Conservation (phyloP, 129 eudicot genomes). For the Cynara cardunculus region DNA sequence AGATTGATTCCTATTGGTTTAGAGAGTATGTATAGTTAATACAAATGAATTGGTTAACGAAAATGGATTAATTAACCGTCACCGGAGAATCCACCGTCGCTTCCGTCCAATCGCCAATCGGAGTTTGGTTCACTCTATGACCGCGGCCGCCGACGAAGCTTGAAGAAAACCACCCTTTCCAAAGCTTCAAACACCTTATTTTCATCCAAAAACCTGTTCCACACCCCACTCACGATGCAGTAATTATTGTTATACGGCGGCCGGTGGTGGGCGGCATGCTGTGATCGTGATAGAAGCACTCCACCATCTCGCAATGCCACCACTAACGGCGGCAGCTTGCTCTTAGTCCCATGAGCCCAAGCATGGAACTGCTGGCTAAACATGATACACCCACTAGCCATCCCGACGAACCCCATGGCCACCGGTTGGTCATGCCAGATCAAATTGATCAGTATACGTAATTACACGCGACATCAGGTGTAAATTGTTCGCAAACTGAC, state of each 20-base stretch:
- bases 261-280: slow-evolving; percentile 68
- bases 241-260: slow-evolving; percentile 60
- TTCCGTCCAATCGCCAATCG: slow-evolving; percentile 55
- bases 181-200: slow-evolving; percentile 50
- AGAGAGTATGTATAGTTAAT: too few relatives aligned
- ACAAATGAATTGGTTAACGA: too few relatives aligned
- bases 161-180: slow-evolving; percentile 60
- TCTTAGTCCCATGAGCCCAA: slow-evolving; percentile 76
- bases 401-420: slow-evolving; percentile 40
- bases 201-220: slow-evolving; percentile 58
- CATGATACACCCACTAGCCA: slow-evolving; percentile 65
- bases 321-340: slow-evolving; percentile 59
- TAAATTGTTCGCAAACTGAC: slow-evolving; percentile 63
- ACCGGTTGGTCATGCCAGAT: slow-evolving; percentile 31
- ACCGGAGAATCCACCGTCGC: slow-evolving; percentile 8
- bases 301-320: slow-evolving; percentile 63
- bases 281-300: slow-evolving; percentile 50
- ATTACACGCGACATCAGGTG: slow-evolving; percentile 48
- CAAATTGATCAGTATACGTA: slow-evolving; percentile 47
- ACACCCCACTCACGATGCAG: slow-evolving; percentile 67
- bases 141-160: slow-evolving; percentile 57
- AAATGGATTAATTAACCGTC: background rate
- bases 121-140: slow-evolving; percentile 59
- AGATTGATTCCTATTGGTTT: too few relatives aligned
- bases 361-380: slow-evolving; percentile 79